These are phyloP conservation scores for Plasmodium gallinaceum DNA, from an alignment of 169 alveolate species.

Conservation along the genomic window DNA sequence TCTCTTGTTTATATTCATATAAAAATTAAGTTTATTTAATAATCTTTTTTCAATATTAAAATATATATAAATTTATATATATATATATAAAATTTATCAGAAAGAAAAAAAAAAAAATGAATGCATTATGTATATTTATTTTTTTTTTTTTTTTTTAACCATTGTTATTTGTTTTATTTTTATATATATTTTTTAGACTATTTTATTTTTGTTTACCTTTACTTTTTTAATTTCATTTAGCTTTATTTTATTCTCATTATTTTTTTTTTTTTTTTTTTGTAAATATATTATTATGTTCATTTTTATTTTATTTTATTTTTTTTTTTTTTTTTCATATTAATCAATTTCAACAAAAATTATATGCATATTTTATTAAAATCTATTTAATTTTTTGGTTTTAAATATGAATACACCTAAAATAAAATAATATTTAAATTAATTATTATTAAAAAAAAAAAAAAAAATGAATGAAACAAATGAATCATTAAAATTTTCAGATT, in stretches of 20 bases:
- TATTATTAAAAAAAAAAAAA: neutral
- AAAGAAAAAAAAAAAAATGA: neutral
- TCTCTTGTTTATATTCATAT: neutral
- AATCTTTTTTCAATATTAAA: too few species aligned
- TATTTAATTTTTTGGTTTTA: neutral
- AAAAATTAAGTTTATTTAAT: too few species aligned
- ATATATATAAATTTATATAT: neutral
- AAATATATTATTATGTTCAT: neutral
- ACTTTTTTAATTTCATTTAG: neutral
- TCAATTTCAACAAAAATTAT: too few species aligned
- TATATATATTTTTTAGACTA: neutral
- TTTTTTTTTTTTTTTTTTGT: neutral
- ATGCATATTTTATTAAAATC: too few species aligned
- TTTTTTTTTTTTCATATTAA: slow-evolving; percentile 9
- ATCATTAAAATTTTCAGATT: slow-evolving; percentile 57
- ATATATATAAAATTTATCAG: neutral
- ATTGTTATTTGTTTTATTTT: neutral
- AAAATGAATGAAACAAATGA: slow-evolving; percentile 57
- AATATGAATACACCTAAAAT: neutral
- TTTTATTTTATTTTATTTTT: neutral
- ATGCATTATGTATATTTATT: neutral
- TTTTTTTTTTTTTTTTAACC: neutral
- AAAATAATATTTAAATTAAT: neutral
- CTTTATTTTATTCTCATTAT: neutral
- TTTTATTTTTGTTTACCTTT: slow-evolving; percentile 1